phyloP scores from a whole-genome alignment of 441 rosid species.

The Croton setiger region DNA sequence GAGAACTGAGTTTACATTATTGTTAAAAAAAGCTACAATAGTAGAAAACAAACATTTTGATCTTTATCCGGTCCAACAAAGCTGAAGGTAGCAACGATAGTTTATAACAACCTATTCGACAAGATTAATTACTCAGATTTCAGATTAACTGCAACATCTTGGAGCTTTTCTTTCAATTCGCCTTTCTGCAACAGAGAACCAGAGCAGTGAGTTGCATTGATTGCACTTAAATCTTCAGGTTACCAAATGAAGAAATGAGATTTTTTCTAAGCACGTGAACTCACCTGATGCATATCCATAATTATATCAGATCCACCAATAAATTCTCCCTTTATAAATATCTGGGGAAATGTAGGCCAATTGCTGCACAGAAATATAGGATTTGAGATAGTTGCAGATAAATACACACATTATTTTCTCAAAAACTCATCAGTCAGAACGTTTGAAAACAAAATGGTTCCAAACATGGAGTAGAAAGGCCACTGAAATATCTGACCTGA shows the following conservation, averaged over 20 bases:
- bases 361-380: conserved; percentile 49
- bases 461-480: background rate
- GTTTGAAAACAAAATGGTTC: background rate
- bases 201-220: conserved; percentile 2
- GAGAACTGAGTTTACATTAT: too few relatives aligned
- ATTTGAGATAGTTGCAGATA: conserved; percentile 8
- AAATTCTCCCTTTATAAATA: conserved; percentile 90
- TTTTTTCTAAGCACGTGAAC: background rate
- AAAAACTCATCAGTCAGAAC: background rate
- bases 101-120: background rate
- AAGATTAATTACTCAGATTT: conserved; percentile 30
- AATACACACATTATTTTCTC: background rate
- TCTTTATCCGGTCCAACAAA: too few relatives aligned
- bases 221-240: background rate
- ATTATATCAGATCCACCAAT: conserved; percentile 93
- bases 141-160: conserved; percentile 35
- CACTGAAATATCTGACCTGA: conserved; percentile 45
- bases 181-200: conserved; percentile 44
- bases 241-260: background rate
- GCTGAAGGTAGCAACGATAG: too few relatives aligned
- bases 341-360: conserved; percentile 97
- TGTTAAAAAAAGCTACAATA: too few relatives aligned
- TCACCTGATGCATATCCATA: conserved; percentile 83
- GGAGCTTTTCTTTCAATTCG: conserved; percentile 74
- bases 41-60: too few relatives aligned